A percentile compares a stretch with the other conserved stretches of the same genome.
Evolutionary conservation across 768 basidiomycete genomes (phyloP).

Genomic region (Crepidotus variabilis): DNA sequence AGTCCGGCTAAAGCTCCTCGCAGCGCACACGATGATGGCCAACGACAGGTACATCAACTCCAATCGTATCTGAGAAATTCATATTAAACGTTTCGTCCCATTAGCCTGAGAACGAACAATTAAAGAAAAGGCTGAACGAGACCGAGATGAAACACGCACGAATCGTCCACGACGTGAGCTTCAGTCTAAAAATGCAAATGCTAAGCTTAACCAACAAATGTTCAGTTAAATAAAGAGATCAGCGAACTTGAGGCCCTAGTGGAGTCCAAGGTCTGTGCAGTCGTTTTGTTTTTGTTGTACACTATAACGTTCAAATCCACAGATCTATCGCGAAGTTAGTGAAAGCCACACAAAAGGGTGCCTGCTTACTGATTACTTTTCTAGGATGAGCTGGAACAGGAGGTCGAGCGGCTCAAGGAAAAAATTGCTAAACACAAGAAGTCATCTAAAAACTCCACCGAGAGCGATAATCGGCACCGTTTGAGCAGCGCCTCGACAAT

Average conservation of each 20-base stretch:
- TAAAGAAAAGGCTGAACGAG: conserved; percentile 66
- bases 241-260: conserved; percentile 88
- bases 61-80: not conserved
- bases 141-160: conserved; percentile 74
- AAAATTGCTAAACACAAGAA: conserved; percentile 66
- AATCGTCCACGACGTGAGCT: conserved; percentile 55
- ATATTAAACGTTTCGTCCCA: not conserved
- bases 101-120: conserved; percentile 62
- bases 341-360: not conserved
- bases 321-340: conserved; percentile 83
- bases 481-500: conserved; percentile 24
- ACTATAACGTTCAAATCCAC: not conserved
- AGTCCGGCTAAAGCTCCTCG: conserved; percentile 12
- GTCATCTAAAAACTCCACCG: conserved; percentile 43
- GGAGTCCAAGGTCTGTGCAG: conserved; percentile 78
- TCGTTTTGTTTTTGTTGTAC: not conserved
- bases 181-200: not conserved
- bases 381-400: conserved; percentile 84
- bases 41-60: conserved; percentile 24
- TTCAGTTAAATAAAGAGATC: conserved; percentile 86
- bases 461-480: conserved; percentile 27
- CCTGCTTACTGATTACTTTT: conserved; percentile 1
- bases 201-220: conserved; percentile 1
- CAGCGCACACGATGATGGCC: conserved; percentile 30
- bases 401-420: conserved; percentile 73